Evolutionary conservation across 352 stramenopile species (phyloP).

Genomic region (Pythium utonaiense): DNA sequence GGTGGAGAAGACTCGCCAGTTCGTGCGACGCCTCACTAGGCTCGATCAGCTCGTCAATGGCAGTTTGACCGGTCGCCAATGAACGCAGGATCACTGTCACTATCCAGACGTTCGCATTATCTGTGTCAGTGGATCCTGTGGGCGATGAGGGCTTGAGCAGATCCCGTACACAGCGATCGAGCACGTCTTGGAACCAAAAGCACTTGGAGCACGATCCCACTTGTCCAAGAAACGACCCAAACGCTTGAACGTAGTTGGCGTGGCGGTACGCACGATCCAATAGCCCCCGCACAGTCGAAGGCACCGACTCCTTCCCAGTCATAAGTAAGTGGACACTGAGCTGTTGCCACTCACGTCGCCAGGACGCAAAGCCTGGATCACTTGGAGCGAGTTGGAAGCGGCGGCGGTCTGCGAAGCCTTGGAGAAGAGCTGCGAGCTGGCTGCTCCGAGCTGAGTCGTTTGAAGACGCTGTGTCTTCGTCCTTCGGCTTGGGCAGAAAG

Average conservation of each 20-base stretch:
- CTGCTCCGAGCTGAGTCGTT: background rate
- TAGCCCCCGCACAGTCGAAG: constrained; percentile 20
- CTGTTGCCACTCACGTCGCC: constrained; percentile 65
- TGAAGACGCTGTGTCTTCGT: background rate
- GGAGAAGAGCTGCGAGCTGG: constrained; percentile 33
- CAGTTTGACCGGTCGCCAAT: constrained; percentile 23
- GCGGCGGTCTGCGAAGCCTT: constrained; percentile 38
- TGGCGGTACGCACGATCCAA: constrained; percentile 48
- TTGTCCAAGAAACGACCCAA: constrained; percentile 26
- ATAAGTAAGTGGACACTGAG: constrained; percentile 39
- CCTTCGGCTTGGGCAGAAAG: constrained; percentile 3
- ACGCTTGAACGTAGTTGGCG: constrained; percentile 37
- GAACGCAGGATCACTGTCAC: constrained; percentile 17
- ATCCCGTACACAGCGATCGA: constrained; percentile 31
- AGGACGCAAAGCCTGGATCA: constrained; percentile 22
- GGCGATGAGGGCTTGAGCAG: constrained; percentile 3
- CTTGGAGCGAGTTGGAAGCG: constrained; percentile 14
- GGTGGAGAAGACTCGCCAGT: constrained; percentile 12
- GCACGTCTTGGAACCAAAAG: constrained; percentile 38
- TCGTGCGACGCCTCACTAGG: constrained; percentile 23
- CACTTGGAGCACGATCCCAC: constrained; percentile 40
- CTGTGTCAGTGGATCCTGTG: background rate
- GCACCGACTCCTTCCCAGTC: background rate
- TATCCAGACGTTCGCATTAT: background rate
- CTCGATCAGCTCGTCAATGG: constrained; percentile 42